Conservation (phyloP, 192 early-diverging fungal species). For the Haplosporangium gracile region DNA sequence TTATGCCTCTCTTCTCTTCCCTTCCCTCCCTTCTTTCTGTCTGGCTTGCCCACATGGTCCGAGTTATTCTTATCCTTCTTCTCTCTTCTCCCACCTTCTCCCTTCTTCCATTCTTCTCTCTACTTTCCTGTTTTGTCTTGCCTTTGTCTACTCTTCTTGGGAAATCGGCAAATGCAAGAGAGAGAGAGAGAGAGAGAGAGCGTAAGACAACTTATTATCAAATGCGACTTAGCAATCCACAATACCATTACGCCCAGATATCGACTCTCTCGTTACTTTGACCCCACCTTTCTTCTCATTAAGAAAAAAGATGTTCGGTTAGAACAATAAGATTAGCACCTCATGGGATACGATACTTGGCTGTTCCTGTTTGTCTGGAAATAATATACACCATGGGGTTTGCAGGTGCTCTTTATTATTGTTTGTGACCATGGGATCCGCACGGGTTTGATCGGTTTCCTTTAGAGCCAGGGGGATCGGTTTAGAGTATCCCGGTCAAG, state of each 20-base stretch:
- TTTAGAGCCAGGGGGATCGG: background rate
- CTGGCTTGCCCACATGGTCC: too few species aligned
- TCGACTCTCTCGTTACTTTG: background rate
- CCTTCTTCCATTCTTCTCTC: background rate
- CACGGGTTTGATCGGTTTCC: background rate
- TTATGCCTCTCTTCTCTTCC: too few species aligned
- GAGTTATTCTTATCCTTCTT: too few species aligned
- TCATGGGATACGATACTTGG: background rate
- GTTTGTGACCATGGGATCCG: background rate
- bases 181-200: background rate
- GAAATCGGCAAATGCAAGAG: background rate
- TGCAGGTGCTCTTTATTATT: background rate
- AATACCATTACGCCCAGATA: background rate
- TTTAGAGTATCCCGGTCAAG: too few species aligned
- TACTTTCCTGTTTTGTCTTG: background rate
- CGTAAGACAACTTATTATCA: background rate
- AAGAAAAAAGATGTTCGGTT: too few species aligned
- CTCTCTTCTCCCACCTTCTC: too few species aligned
- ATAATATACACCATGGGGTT: background rate
- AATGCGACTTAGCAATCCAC: background rate
- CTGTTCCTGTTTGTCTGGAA: background rate
- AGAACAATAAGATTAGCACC: too few species aligned
- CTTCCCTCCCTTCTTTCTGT: too few species aligned
- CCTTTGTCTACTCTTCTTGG: slow-evolving; percentile 5
- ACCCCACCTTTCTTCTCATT: slow-evolving; percentile 1